A percentile compares a stretch with the other conserved stretches of the same genome.
Evolutionary conservation across 345 rosid species (phyloP).

Genomic region (Euphorbia pulcherrima): DNA sequence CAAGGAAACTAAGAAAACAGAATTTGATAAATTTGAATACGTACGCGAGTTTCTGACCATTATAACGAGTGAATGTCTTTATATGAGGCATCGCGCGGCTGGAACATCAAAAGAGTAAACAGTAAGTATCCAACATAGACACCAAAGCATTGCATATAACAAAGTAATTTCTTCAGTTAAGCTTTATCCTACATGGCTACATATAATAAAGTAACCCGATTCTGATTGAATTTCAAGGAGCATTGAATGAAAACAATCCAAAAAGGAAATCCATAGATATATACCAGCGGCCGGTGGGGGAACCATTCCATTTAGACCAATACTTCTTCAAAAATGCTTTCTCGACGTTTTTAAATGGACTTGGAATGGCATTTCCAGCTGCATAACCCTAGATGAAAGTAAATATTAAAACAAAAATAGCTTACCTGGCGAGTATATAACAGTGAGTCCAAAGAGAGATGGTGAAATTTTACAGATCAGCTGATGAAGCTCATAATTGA

Average conservation of each 20-base stretch:
- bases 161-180: constrained; percentile 6
- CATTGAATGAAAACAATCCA: background rate
- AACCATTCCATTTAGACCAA: constrained; percentile 92
- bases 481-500: background rate
- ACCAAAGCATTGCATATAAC: background rate
- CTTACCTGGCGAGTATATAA: background rate
- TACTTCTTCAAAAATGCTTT: constrained; percentile 72
- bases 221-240: background rate
- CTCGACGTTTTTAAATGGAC: constrained; percentile 86
- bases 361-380: constrained; percentile 84
- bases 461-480: background rate
- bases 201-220: background rate
- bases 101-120: constrained; percentile 22
- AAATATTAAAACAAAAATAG: constrained; percentile 4
- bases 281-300: constrained; percentile 77
- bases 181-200: background rate
- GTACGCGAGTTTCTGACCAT: constrained; percentile 82
- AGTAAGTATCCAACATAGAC: constrained; percentile 10
- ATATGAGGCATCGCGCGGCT: constrained; percentile 96
- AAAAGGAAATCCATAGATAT: constrained; percentile 1
- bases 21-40: constrained; percentile 11
- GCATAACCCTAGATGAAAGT: constrained; percentile 68
- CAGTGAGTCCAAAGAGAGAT: background rate
- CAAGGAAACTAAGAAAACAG: background rate
- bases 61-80: constrained; percentile 81